Conservation (phyloP, 2,329 filamentous ascomycete genomes). For the Sporothrix brasiliensis region DNA sequence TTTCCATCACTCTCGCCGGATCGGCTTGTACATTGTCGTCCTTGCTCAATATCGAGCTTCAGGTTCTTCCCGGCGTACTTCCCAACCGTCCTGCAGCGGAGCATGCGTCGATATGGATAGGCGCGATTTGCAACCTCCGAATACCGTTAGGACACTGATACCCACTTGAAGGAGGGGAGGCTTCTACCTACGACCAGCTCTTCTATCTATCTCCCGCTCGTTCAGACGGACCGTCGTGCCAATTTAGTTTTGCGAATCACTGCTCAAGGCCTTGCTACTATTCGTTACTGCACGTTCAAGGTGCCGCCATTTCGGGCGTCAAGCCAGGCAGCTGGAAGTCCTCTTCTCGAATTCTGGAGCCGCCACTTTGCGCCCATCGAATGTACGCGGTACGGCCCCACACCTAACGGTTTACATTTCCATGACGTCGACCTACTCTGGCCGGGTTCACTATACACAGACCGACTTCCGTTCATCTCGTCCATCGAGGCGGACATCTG, state of each 20-base stretch:
- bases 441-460: neutral
- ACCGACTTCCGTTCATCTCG: neutral
- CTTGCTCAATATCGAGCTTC: neutral
- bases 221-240: neutral
- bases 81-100: neutral
- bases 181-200: neutral
- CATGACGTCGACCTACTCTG: neutral
- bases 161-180: slow-evolving; percentile 28
- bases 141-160: slow-evolving; percentile 21
- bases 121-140: slow-evolving; percentile 13
- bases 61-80: neutral
- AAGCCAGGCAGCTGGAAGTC: slow-evolving; percentile 5
- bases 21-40: neutral
- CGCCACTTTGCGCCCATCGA: neutral
- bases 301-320: too few species aligned
- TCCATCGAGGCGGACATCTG: neutral
- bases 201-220: neutral
- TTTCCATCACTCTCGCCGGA: neutral
- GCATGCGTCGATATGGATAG: slow-evolving; percentile 28
- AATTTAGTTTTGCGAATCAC: neutral
- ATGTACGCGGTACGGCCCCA: neutral
- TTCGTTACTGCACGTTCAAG: neutral
- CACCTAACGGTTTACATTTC: slow-evolving; percentile 2
- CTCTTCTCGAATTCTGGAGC: neutral
- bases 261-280: neutral